Evolutionary conservation across 2,329 filamentous ascomycete species (phyloP), one percentile per base, ranked within the genome.

Genomic region (Hirsutella rhossiliensis): DNA sequence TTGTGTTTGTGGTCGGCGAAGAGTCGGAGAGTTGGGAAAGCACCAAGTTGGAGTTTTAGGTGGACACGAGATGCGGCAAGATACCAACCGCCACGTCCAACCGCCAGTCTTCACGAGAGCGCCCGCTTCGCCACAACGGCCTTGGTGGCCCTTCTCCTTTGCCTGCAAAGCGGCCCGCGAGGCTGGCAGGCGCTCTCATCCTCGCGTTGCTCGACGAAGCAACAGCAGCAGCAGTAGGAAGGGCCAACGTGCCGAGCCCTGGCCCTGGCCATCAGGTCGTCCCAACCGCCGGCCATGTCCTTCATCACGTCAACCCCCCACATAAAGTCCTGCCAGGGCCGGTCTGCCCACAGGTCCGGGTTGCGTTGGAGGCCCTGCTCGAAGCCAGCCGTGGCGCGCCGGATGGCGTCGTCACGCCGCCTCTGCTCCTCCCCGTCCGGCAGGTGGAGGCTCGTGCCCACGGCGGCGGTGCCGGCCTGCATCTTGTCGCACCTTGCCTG

Each of bases 241-340:
- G 23, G 7, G 23, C 23, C 23, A 23, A 27, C 6, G 23, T 27
- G 23, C 3, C 23, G 23, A 27, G 23, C 23, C 23, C 23, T n/a
- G 36, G 7, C 36, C 2, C 38, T 13, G 23, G 38, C 38, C 12
- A 32, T 37, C 40, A 53, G 20, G 32, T 48, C 45, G 2, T 50
- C 46, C 47, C 53, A 56, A 19, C 38, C 38, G 17, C 27, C 4
- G 17, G 19, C 19, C 19, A n/a, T 54, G 32, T 58, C 52, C 19
- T 50, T 48, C 55, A 61, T 58, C 2, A 60, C 54, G 48, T 60
- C 58, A 3, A 54, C 51, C 9, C 50, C 52, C 58, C 58, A 59
- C 54, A 58, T 56, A 41, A 53, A 58, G 37, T 59, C 54, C 38
- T 55, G 54, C 48, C 49, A 55, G 19, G 48, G 36, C 8, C 38